Evolutionary conservation across 2,329 filamentous ascomycete genomes (phyloP), one percentile per base, ranked within the genome.

Genomic region (Paracamarosporium sp.): DNA sequence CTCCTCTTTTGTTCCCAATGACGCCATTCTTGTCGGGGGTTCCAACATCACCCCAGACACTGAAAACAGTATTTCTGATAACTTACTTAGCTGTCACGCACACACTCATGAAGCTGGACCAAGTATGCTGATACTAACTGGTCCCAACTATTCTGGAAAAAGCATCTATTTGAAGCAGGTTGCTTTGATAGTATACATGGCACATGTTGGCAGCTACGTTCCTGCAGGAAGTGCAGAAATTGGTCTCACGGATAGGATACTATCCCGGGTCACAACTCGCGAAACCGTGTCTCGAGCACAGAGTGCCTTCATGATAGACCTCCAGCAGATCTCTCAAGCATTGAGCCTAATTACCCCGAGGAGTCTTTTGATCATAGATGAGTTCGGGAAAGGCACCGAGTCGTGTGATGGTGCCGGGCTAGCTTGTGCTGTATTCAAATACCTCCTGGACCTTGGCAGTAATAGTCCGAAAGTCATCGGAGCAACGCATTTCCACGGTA

Each of bases 81-180:
- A 46, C 33, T 59, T 61, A 22, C 50, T 58, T 7, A 36, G 24
- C 13, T 50, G 27, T 7, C 48, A 44, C 45, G 43, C 53, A n/a
- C 28, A 56, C 22, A 15, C 57, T 64, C 40, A 46, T 11, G 41
- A 57, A 5, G 63, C 75, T 4, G 72, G 71, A 2, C 87, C 90
- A 12, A 92, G 85, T 62, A 89, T 92, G 78, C 74, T 97, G 12
- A 80, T 97, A 5, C 77, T 99, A 67, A 98, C 95, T 0, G 95
- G 95, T 0, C 93, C 95, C 4, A 99, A 99, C 67, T 96, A 95
- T 73, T 98, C 95, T 0, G 95, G 95, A 0, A 99, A 99, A 76
- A 98, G 93, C 66, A 87, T 98, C 0, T 98, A 97, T 75, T 83
- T 98, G 71, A 99, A 96, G 75, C 94, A 99, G 74, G 86, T 92